A percentile compares a stretch with the other conserved stretches of the same genome.
These are phyloP conservation scores for Polytrichum commune DNA, from an alignment of 225 moss, liverwort and hornwort species.

Conservation along the genomic window DNA sequence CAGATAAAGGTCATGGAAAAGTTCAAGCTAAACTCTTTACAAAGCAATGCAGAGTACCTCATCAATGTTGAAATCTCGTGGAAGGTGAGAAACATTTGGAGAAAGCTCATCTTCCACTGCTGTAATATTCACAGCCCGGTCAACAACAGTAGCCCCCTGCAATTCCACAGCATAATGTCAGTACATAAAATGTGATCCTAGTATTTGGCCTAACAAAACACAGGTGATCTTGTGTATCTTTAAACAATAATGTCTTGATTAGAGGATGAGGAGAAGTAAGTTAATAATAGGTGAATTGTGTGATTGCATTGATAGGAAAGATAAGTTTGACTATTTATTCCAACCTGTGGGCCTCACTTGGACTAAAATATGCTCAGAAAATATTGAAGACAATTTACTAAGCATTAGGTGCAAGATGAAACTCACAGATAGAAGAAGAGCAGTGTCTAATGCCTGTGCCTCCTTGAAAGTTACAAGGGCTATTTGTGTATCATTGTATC, in stretches of 20 bases:
- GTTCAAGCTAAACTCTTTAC: not conserved
- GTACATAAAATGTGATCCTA: no score
- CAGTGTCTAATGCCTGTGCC: constrained; percentile 80
- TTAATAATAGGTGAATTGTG: no score
- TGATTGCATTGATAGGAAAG: no score
- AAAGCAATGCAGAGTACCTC: constrained; percentile 14
- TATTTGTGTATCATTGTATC: constrained; percentile 77
- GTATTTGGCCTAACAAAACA: not conserved
- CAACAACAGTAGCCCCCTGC: constrained; percentile 59
- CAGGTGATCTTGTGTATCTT: not conserved
- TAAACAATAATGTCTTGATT: not conserved
- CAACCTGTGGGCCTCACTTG: not conserved
- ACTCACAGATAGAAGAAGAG: constrained; percentile 90
- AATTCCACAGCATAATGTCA: constrained; percentile 1
- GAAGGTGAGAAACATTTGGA: constrained; percentile 33
- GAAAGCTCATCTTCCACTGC: constrained; percentile 53
- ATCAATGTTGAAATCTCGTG: constrained; percentile 37
- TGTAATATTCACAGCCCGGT: constrained; percentile 48
- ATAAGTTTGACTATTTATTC: not conserved
- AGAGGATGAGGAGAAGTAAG: no score
- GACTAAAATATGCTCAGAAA: not conserved
- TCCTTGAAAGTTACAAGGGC: constrained; percentile 92
- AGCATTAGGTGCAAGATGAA: not conserved
- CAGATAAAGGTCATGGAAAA: not conserved
- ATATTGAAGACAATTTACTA: not conserved